Conservation (phyloP, 257 asterid genomes). For the Cruciata laevipes region DNA sequence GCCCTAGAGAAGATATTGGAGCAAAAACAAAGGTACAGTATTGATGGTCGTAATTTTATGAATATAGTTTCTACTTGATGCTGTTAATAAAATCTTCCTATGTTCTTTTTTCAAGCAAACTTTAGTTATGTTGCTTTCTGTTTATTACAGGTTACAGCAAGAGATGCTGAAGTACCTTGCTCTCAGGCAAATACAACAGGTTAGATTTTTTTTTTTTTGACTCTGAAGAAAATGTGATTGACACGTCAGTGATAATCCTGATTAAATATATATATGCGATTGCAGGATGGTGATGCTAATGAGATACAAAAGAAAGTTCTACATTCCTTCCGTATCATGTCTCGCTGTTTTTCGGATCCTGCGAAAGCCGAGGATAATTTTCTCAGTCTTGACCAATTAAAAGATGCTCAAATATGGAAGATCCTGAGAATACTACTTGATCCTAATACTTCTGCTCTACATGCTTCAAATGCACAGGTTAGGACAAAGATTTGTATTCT, state of each 20-base stretch:
- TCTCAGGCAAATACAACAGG: constrained; percentile 70
- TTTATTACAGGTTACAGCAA: constrained; percentile 67
- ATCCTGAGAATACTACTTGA: constrained; percentile 55
- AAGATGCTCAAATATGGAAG: constrained; percentile 76
- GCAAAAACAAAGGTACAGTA: constrained; percentile 86
- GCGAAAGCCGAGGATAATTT: constrained; percentile 79
- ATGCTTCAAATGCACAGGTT: constrained; percentile 65
- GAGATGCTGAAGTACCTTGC: constrained; percentile 87
- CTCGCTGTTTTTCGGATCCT: constrained; percentile 78
- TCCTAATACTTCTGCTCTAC: constrained; percentile 51
- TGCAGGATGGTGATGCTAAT: constrained; percentile 70
- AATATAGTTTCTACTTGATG: not conserved
- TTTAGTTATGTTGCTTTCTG: not conserved
- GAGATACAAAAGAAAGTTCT: constrained; percentile 75
- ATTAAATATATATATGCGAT: constrained; percentile 20
- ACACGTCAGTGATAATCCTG: constrained; percentile 19
- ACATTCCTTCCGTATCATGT: constrained; percentile 75
- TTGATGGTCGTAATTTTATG: constrained; percentile 13
- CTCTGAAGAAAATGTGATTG: constrained; percentile 7
- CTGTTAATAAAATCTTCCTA: not conserved
- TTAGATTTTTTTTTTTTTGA: constrained; percentile 20
- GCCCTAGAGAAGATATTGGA: constrained; percentile 95
- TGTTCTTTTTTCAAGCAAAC: not conserved
- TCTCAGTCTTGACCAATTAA: constrained; percentile 76
- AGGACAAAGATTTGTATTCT: constrained; percentile 27